Evolutionary conservation across 495 filamentous ascomycete species (phyloP), one percentile per base, ranked within the genome.

Genomic region (Trichoderma erinaceum): DNA sequence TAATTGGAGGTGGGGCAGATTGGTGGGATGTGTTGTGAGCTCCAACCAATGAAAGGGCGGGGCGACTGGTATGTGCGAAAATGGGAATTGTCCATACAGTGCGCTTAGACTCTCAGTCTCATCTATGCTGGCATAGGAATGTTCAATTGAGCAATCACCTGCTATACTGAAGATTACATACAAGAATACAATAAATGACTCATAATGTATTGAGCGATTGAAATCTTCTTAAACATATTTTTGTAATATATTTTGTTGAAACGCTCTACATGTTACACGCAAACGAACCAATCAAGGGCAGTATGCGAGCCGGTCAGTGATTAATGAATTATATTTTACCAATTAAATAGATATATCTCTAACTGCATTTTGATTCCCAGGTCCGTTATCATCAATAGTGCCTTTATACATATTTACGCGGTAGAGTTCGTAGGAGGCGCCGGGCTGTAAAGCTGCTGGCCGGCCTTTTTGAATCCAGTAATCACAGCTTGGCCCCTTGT

Each of bases 401-500:
- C 5, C 35, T 46, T 3, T 46, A 16, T 18, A 46, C n/a, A 56
- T n/a, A 21, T 1, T 56, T n/a, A 21, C 5, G 50, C 50, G 21
- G 50, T 56, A 50, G 10, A 23, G 67, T 56, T 56, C 5, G 56
- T 56, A 1, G 56, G 43, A 4, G 67, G 67, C 8, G 67, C 67
- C 16, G 63, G 61, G 50, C 32, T 69, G 64, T 76, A 79, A 41
- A 79, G 13, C 27, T 75, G 41, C 41, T 72, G 18, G 23, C 78
- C 69, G 61, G 75, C 67, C 69, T 75, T 74, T 63, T 69, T 65
- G 71, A 81, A 79, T 0, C 64, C 69, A 5, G 63, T 71, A 46
- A 79, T 74, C 50, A 78, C 69, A 16, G 66, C 56, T 69, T 80
- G 80, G 12, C 79, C 80, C 18, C 74, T 71, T 23, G 61, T 63